phyloP scores from a whole-genome alignment of 352 stramenopile genomes.

The Halophytophthora batemanensis region DNA sequence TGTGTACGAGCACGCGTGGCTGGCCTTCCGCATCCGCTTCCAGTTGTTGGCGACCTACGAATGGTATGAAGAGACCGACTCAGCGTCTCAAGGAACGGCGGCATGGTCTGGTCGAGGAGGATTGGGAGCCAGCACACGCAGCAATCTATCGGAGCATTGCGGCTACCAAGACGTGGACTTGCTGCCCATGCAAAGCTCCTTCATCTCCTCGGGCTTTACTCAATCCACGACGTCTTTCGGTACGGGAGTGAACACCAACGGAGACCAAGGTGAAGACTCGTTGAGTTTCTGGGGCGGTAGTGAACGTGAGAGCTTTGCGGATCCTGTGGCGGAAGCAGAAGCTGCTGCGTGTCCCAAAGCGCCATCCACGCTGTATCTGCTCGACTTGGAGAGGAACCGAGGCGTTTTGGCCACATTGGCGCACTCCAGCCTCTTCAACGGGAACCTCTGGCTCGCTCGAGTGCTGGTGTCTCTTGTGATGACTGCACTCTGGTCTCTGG shows the following conservation, averaged over 20 bases:
- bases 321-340: slow-evolving; percentile 20
- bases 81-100: slow-evolving; percentile 1
- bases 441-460: slow-evolving; percentile 22
- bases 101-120: not conserved
- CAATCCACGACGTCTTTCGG: slow-evolving; percentile 28
- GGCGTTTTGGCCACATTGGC: slow-evolving; percentile 26
- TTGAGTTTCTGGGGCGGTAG: slow-evolving; percentile 22
- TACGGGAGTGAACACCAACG: slow-evolving; percentile 13
- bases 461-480: slow-evolving; percentile 16
- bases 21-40: slow-evolving; percentile 47
- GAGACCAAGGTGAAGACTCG: slow-evolving; percentile 17
- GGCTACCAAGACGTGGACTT: slow-evolving; percentile 21
- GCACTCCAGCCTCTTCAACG: slow-evolving; percentile 21
- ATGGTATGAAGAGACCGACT: slow-evolving; percentile 41
- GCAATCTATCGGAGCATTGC: slow-evolving; percentile 8
- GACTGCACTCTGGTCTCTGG: slow-evolving; percentile 31
- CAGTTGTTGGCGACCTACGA: slow-evolving; percentile 40
- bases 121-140: slow-evolving; percentile 14
- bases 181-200: slow-evolving; percentile 34
- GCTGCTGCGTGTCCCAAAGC: slow-evolving; percentile 7
- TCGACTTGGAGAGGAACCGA: slow-evolving; percentile 24
- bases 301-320: slow-evolving; percentile 33
- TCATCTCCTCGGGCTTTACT: slow-evolving; percentile 26
- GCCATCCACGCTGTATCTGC: slow-evolving; percentile 17
- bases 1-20: slow-evolving; percentile 53